Evolutionary conservation across 495 filamentous ascomycete species (phyloP), one percentile per base, ranked within the genome.

Genomic region (Amphirosellinia nigrospora): DNA sequence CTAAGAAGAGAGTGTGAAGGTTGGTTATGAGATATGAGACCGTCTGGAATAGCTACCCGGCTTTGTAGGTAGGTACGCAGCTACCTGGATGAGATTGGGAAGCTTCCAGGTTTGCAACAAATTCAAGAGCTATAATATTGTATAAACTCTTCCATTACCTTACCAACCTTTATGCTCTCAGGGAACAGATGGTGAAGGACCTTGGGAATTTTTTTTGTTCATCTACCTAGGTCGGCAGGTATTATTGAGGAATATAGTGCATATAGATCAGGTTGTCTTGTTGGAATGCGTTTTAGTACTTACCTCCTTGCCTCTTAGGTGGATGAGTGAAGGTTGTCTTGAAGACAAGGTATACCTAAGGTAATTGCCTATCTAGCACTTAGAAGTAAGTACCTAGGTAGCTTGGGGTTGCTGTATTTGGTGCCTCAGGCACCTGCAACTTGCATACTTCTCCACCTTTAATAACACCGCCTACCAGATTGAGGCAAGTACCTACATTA

Each of bases 391-490:
- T n/a, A n/a, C n/a, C n/a, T n/a, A 56, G 52, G 52, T 28, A 36
- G 34, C 3, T 36, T 3, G 34, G 34, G 3, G 34, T 36, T 32
- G 52, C 28, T n/a, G 11, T 5, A 15, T 23, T 52, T 0, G 48
- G 11, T 52, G 48, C 48, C 48, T 52, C 48, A 52, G 48, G 48
- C 13, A 28, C 28, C n/a, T n/a, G n/a, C 9, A 52, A 16, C 6
- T 28, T 2, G 28, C 3, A 23, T 28, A 52, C 19, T 43, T 62
- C 36, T 6, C 60, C 39, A 64, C 41, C 34, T 39, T 34, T 5
- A 30, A 38, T 19, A 36, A 46, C 60, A 64, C 60, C 60, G 60
- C 60, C 60, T 64, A 43, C 60, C 60, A n/a, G 19, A 48, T 32
- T 46, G 1, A 30, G 23, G 7, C n/a, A 15, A 19, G n/a, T 30